These are phyloP conservation scores for Ophiostoma tasmaniense DNA, from an alignment of 2,329 filamentous ascomycete species.

Conservation along the genomic window DNA sequence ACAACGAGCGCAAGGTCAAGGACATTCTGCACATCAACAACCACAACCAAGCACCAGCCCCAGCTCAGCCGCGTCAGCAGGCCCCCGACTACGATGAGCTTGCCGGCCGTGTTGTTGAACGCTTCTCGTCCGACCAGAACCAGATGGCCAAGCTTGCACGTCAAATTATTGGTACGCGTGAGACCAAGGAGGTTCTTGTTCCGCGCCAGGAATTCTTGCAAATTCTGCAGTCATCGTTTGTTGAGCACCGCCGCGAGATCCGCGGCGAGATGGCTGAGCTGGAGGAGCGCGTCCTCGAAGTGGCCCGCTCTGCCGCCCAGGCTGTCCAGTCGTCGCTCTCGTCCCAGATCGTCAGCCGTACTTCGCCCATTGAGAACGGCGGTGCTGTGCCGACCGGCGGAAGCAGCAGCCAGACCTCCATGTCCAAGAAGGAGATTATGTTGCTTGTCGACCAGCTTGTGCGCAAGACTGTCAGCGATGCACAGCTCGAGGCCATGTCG, in stretches of 20 bases:
- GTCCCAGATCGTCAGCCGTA: not conserved
- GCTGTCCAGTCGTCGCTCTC: slow-evolving; percentile 8
- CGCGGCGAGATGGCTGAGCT: slow-evolving; percentile 34
- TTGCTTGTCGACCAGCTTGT: slow-evolving; percentile 35
- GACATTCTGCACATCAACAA: slow-evolving; percentile 21
- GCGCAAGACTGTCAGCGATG: slow-evolving; percentile 35
- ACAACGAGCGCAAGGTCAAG: slow-evolving; percentile 39
- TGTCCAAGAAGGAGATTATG: slow-evolving; percentile 35
- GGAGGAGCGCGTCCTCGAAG: slow-evolving; percentile 24
- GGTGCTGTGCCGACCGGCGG: slow-evolving; percentile 14
- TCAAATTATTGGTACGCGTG: slow-evolving; percentile 28
- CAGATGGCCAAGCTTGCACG: slow-evolving; percentile 32
- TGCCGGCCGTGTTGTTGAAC: slow-evolving; percentile 20
- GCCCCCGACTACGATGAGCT: slow-evolving; percentile 10
- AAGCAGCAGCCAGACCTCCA: slow-evolving; percentile 20
- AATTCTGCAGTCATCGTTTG: slow-evolving; percentile 34
- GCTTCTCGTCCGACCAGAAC: slow-evolving; percentile 28
- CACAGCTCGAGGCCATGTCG: slow-evolving; percentile 40
- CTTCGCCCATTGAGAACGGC: not conserved
- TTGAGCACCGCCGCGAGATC: slow-evolving; percentile 33
- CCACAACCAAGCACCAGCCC: not conserved
- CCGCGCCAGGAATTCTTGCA: slow-evolving; percentile 42
- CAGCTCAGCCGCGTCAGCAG: not conserved
- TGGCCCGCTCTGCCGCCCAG: slow-evolving; percentile 10
- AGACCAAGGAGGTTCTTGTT: slow-evolving; percentile 33